These are phyloP conservation scores for Ilex aquifolium DNA, from an alignment of 257 asterid species.

Conservation along the genomic window DNA sequence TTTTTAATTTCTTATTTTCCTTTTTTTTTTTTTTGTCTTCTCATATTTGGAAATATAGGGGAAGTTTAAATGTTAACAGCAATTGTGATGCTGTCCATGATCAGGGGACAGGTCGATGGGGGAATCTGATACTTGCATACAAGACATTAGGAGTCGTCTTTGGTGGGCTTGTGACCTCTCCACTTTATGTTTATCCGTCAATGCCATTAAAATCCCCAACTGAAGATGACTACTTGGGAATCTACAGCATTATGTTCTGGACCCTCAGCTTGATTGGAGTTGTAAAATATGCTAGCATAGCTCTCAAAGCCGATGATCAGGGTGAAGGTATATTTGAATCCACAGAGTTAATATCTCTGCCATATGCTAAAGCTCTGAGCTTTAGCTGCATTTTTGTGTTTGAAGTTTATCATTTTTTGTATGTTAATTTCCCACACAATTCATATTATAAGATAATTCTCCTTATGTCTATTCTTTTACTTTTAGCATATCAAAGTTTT, in stretches of 20 bases:
- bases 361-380: not conserved
- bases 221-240: conserved; percentile 37
- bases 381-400: not conserved
- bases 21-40: too few relatives aligned
- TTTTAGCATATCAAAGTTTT: not conserved
- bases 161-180: conserved; percentile 48
- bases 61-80: not conserved
- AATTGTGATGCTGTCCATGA: not conserved
- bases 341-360: not conserved
- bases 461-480: not conserved
- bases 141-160: conserved; percentile 44
- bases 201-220: conserved; percentile 38
- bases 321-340: conserved; percentile 33
- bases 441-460: not conserved
- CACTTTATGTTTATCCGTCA: conserved; percentile 45
- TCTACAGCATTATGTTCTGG: conserved; percentile 43
- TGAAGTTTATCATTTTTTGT: not conserved
- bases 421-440: not conserved
- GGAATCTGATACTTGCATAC: conserved; percentile 30
- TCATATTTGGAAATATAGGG: too few relatives aligned
- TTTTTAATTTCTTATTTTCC: too few relatives aligned
- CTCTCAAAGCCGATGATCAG: conserved; percentile 43
- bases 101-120: conserved; percentile 24
- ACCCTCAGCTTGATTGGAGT: conserved; percentile 41
- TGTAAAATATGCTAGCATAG: conserved; percentile 35